Percentiles rank a stretch among this genome's conserved stretches.
Evolutionary conservation across 257 asterid genomes (phyloP).

Genomic region (Linaria vulgaris): DNA sequence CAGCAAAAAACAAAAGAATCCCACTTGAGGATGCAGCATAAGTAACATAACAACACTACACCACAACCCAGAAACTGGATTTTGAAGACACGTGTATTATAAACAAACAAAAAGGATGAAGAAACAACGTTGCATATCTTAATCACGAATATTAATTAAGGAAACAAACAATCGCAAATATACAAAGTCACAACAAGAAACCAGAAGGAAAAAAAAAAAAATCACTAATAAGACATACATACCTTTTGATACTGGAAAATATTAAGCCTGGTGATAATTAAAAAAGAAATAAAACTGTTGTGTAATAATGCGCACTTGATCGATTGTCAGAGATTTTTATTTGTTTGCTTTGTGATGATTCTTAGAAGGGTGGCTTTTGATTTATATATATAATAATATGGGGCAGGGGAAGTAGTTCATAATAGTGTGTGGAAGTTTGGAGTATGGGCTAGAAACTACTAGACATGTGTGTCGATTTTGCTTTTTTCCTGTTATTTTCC

Average conservation of each 20-base stretch:
- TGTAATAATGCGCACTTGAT: too few relatives aligned
- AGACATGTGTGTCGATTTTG: background rate
- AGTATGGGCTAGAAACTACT: slow-evolving; percentile 36
- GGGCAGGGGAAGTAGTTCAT: background rate
- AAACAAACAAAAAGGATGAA: background rate
- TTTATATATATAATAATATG: background rate
- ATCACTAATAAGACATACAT: background rate
- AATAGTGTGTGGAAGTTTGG: slow-evolving; percentile 26
- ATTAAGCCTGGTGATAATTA: background rate
- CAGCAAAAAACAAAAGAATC: background rate
- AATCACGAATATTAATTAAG: too few relatives aligned
- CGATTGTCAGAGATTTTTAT: too few relatives aligned
- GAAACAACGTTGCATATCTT: background rate
- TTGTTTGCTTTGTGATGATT: too few relatives aligned
- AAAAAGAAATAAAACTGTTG: too few relatives aligned
- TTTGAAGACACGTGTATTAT: too few relatives aligned
- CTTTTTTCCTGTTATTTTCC: background rate
- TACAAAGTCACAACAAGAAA: too few relatives aligned
- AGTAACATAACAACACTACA: background rate
- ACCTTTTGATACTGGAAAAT: slow-evolving; percentile 15
- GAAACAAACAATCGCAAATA: background rate
- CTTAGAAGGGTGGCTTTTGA: background rate
- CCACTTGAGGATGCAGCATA: background rate
- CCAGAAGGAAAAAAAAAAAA: too few relatives aligned
- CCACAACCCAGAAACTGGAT: too few relatives aligned